Base-by-base conservation (phyloP, 805 yeast genomes). In the Ogataea dorogensis region DNA sequence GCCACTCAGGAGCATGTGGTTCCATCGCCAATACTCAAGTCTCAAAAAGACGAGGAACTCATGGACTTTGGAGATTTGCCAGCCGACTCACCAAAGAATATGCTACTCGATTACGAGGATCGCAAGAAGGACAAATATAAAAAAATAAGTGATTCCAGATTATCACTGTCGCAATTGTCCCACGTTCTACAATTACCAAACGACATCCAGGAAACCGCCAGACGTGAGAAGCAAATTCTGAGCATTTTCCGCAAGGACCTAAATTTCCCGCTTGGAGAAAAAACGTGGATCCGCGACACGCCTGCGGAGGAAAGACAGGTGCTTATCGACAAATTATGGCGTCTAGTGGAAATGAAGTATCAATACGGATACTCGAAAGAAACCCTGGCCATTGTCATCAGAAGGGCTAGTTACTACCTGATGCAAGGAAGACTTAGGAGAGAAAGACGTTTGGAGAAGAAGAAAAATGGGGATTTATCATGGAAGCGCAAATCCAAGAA, bases 271-370 rank as follows among this genome's bases (percentile, higher is more conserved):
- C 57, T 87, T 18, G 95, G 95, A 5, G 73, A 77, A 44, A 75
- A 76, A 51, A 84, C 95, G 0, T 87, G 96, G 95, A 79, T 85
- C 27, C 69, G 95, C 44, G 95, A 83, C 51, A 83, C 93, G 0
- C 67, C 73, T 1, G 71, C 68, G 34, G 61, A 58, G 4, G 72
- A 73, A 43, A 67, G 95, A 26, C 56, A 56, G 8, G 49, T 58
- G 5, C 60, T 79, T 28, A 61, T 84, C 17, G 66, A 67, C 17
- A 61, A 68, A 33, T 66, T 87, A 31, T 64, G 70, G 49, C 49
- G 51, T 5, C 64, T 70, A 38, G 77, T 81, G 5, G 65, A 63
- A 20, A 50, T 49, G 2, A 68, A 67, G 27, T 79, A 72, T 50
- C 66, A 69, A 5, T 70, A 68, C 39, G 77, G 77, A 17, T 77